Conservation (phyloP, 176 grass and related monocot species). For the Aegilops longissima region DNA sequence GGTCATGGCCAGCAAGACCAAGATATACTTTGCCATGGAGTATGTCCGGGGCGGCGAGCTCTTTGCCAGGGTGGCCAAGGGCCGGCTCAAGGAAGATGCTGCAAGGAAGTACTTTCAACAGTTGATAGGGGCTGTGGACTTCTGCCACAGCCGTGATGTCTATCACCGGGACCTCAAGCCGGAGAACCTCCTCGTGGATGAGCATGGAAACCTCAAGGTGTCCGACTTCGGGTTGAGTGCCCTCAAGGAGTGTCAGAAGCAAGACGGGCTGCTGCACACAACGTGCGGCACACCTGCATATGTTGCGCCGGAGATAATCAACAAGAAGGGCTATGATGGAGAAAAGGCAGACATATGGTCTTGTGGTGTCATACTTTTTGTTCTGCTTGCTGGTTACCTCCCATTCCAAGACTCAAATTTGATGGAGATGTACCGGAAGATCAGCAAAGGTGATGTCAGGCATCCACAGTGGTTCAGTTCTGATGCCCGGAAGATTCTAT, state of each 20-base stretch:
- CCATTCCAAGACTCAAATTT: conserved; percentile 86
- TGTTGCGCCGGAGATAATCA: conserved; percentile 85
- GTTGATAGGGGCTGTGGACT: conserved; percentile 70
- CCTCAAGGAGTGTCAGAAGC: conserved; percentile 62
- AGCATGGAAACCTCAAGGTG: conserved; percentile 85
- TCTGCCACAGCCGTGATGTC: conserved; percentile 89
- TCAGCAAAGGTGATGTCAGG: conserved; percentile 66
- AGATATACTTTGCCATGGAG: conserved; percentile 94
- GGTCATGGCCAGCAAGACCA: conserved; percentile 94
- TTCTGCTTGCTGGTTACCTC: conserved; percentile 78
- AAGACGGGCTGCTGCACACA: conserved; percentile 77
- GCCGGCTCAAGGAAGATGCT: conserved; percentile 63
- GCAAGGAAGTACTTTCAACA: conserved; percentile 79
- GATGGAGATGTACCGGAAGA: conserved; percentile 94
- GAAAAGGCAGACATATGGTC: conserved; percentile 94
- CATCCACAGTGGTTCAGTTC: conserved; percentile 70
- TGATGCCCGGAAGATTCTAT: conserved; percentile 50
- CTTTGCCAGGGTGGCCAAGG: conserved; percentile 59
- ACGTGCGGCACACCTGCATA: conserved; percentile 85
- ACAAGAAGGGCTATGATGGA: conserved; percentile 85
- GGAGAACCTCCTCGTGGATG: conserved; percentile 83
- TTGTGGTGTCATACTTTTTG: conserved; percentile 81
- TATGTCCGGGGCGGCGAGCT: conserved; percentile 83
- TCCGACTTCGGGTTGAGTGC: conserved; percentile 80
- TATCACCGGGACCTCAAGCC: conserved; percentile 92